These are phyloP conservation scores for Colletotrichum spinosum DNA, from an alignment of 2,329 filamentous ascomycete species.

Conservation along the genomic window DNA sequence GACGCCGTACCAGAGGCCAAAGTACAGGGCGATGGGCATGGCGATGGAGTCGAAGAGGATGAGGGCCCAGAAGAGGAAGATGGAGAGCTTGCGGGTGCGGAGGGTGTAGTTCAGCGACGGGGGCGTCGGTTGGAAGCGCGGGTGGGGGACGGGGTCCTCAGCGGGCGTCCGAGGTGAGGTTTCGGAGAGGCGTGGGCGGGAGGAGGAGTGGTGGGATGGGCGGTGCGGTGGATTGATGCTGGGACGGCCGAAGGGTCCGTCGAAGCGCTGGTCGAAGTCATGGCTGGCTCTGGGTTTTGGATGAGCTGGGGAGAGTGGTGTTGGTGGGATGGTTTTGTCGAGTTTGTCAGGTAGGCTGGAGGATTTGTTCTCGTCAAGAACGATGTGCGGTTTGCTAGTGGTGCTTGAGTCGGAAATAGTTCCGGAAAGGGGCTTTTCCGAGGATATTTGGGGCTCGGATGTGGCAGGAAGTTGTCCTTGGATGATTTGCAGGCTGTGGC, in stretches of 20 bases:
- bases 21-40: slow-evolving; percentile 71
- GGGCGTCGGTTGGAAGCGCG: slow-evolving; percentile 24
- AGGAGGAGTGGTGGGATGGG: slow-evolving; percentile 15
- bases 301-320: neutral
- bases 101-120: slow-evolving; percentile 39
- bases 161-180: neutral
- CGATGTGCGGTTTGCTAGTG: neutral
- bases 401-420: neutral
- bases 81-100: slow-evolving; percentile 60
- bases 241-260: slow-evolving; percentile 35
- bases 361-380: slow-evolving; percentile 16
- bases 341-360: slow-evolving; percentile 12
- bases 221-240: slow-evolving; percentile 5
- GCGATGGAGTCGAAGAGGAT: slow-evolving; percentile 69
- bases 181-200: slow-evolving; percentile 2
- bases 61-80: slow-evolving; percentile 69
- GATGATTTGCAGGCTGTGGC: slow-evolving; percentile 30
- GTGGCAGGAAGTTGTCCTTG: neutral
- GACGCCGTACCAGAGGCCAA: slow-evolving; percentile 67
- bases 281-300: slow-evolving; percentile 20
- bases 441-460: neutral
- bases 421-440: neutral
- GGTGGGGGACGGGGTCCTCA: neutral
- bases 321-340: neutral
- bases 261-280: slow-evolving; percentile 36